Percentiles rank a stretch among this genome's conserved stretches.
phyloP scores from a whole-genome alignment of 768 basidiomycete species.

The Agrocybe pediades region DNA sequence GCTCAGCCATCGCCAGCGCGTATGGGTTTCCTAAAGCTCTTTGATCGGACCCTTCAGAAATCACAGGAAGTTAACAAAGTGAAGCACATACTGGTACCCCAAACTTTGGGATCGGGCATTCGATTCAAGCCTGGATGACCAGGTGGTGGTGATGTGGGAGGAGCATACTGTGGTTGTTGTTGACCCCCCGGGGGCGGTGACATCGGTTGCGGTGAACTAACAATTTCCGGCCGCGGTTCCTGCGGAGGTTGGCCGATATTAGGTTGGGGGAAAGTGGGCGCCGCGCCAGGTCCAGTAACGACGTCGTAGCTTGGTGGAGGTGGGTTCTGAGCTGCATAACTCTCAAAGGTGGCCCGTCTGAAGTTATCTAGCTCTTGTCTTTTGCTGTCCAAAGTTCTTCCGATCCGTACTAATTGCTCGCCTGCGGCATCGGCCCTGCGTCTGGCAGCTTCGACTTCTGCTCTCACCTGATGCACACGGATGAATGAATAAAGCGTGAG shows the following conservation, averaged over 20 bases:
- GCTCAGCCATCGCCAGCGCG: slow-evolving; percentile 32
- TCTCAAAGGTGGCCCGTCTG: slow-evolving; percentile 35
- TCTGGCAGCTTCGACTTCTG: slow-evolving; percentile 30
- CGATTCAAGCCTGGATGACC: background rate
- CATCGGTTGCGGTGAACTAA: slow-evolving; percentile 5
- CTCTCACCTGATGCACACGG: slow-evolving; percentile 26
- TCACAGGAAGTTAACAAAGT: background rate
- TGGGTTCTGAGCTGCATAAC: slow-evolving; percentile 26
- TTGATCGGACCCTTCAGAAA: slow-evolving; percentile 7
- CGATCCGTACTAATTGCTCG: slow-evolving; percentile 25
- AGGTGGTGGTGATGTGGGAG: background rate
- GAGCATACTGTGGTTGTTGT: background rate
- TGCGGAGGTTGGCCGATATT: background rate
- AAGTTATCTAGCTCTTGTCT: slow-evolving; percentile 30
- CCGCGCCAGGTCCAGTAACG: slow-evolving; percentile 7
- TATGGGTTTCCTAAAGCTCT: slow-evolving; percentile 35
- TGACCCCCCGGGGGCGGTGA: background rate
- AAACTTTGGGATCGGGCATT: slow-evolving; percentile 14
- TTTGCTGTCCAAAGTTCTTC: slow-evolving; percentile 25
- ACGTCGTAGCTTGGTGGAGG: slow-evolving; percentile 33
- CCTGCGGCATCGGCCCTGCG: slow-evolving; percentile 31
- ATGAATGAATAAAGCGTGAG: background rate
- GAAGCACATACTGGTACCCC: slow-evolving; percentile 33
- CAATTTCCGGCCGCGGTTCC: background rate
- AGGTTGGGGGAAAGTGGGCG: slow-evolving; percentile 6